Evolutionary conservation across 2,329 filamentous ascomycete species (phyloP).

Genomic region (Paracamarosporium sp.): DNA sequence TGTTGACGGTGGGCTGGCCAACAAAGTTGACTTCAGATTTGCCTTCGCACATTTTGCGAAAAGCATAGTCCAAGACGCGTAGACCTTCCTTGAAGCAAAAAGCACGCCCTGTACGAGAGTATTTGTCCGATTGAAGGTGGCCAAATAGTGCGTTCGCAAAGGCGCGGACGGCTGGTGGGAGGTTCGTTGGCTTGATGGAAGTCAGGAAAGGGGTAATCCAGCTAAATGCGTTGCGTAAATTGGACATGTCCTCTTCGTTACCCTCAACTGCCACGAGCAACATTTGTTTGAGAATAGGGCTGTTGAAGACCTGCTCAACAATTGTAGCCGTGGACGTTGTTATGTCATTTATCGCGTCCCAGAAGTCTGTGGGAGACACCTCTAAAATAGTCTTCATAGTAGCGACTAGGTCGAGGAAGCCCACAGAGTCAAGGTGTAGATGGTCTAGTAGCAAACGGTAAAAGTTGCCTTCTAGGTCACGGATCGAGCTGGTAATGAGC

Average conservation of each 20-base stretch:
- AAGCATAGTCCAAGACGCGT: constrained; percentile 42
- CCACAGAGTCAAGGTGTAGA: constrained; percentile 59
- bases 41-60: constrained; percentile 40
- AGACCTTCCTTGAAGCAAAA: constrained; percentile 69
- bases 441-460: constrained; percentile 67
- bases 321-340: constrained; percentile 80
- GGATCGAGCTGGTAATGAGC: constrained; percentile 78
- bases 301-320: constrained; percentile 82
- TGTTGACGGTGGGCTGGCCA: constrained; percentile 54
- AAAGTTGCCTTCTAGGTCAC: constrained; percentile 77
- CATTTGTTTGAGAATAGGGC: constrained; percentile 68
- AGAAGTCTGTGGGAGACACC: constrained; percentile 81
- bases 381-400: constrained; percentile 74
- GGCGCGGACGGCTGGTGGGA: constrained; percentile 81
- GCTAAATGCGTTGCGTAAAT: constrained; percentile 69
- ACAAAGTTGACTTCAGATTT: constrained; percentile 45
- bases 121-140: constrained; percentile 63
- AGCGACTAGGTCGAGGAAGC: constrained; percentile 73
- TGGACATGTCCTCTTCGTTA: constrained; percentile 61
- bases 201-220: constrained; percentile 82
- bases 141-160: constrained; percentile 77
- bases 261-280: constrained; percentile 56
- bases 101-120: constrained; percentile 64
- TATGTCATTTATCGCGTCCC: constrained; percentile 85
- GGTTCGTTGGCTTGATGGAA: constrained; percentile 77